Evolutionary conservation across 768 basidiomycete species (phyloP).

Genomic region (Termitomyces eurrhizus): DNA sequence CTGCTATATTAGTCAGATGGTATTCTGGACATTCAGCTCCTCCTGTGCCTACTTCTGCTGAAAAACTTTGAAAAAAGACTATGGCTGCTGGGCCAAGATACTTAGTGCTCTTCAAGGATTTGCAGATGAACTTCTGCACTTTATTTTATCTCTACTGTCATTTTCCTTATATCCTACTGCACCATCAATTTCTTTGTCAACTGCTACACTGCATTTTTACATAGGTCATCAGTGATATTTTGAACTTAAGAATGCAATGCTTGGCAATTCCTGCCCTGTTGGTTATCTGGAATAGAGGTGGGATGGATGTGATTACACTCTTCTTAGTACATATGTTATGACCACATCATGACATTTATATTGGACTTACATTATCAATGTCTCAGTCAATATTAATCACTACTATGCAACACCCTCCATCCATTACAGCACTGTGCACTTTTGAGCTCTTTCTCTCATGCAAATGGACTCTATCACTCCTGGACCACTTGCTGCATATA

Average conservation of each 20-base stretch:
- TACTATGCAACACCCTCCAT: conserved; percentile 51
- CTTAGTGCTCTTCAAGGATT: conserved; percentile 48
- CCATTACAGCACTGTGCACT: conserved; percentile 19
- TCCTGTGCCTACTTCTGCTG: conserved; percentile 8
- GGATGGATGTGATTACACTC: conserved; percentile 48
- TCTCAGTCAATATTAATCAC: conserved; percentile 52
- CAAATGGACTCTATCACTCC: conserved; percentile 67
- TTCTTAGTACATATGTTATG: conserved; percentile 51
- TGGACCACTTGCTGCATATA: conserved; percentile 81
- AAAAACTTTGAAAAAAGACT: conserved; percentile 55
- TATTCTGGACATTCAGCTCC: conserved; percentile 27
- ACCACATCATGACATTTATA: conserved; percentile 34
- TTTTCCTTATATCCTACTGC: conserved; percentile 35
- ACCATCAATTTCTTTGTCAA: conserved; percentile 47
- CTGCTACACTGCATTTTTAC: conserved; percentile 61
- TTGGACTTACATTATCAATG: conserved; percentile 49
- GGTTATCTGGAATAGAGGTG: conserved; percentile 48
- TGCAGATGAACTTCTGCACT: conserved; percentile 69
- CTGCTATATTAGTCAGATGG: conserved; percentile 37
- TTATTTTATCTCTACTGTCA: conserved; percentile 54
- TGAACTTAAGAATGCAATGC: conserved; percentile 29
- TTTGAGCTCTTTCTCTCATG: conserved; percentile 43
- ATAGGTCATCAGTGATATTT: conserved; percentile 38
- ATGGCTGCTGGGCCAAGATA: conserved; percentile 62
- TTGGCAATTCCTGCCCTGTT: conserved; percentile 33